Base-by-base conservation (phyloP, 2,329 filamentous ascomycete genomes). In the Aspergillus oerlinghausenensis region DNA sequence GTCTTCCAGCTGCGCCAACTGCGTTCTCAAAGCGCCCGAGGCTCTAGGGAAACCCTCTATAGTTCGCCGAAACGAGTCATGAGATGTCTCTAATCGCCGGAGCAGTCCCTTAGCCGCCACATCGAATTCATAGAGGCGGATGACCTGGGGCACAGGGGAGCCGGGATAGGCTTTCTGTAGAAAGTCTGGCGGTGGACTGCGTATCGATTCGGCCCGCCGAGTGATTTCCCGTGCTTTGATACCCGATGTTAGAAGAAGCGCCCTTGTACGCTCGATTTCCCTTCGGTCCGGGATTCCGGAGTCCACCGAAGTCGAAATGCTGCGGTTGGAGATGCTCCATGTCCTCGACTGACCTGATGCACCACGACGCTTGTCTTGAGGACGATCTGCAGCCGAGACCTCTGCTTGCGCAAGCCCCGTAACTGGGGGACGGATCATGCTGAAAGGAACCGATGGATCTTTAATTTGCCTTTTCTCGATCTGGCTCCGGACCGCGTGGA, bases 181-280 rank as follows among this genome's bases (percentile, higher is more conserved):
- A 51, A 77, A 75, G 2, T 67, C 65, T 4, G 74, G 68, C 11
- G 72, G 71, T 25, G 69, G 66, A 23, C 66, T 66, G 21, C 73
- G 73, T 21, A 69, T 58, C 38, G 80, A 78, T 48, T 86, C 75
- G 3, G 88, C 86, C 49, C 88, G 84, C 3, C 86, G 82, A 28
- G 81, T 80, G 54, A 97, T 89, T 67, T 94, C 90, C 66, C 86
- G 86, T 0, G 93, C 92, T 75, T 95, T 96, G 67, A 97, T 87
- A n/a, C 92, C 92, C 0, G 91, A 90, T 60, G 87, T 89, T 23
- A 96, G 79, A 43, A 96, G 83, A 8, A 95, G 79, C 0, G 90
- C 84, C 56, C 86, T 83, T 2, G 92, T 81, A n/a, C 91, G 86
- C 17, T 89, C 88, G 53, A 96, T 82, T 64, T 97, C 93, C n/a